Conservation (phyloP, 2,329 filamentous ascomycete species). For the Colletotrichum nymphaeae region DNA sequence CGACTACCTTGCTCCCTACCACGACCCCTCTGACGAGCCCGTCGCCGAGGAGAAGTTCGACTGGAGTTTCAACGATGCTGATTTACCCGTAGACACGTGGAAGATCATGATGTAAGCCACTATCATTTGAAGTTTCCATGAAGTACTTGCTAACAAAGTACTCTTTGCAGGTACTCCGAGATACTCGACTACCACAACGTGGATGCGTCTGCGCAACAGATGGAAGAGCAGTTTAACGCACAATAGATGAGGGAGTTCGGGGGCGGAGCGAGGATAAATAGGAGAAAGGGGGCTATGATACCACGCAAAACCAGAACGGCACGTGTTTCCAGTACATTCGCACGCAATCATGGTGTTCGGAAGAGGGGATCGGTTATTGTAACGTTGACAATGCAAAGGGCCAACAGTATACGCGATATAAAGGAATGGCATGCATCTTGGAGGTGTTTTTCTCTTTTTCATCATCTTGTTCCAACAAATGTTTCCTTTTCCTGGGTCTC, state of each 20-base stretch:
- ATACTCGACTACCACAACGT: slow-evolving; percentile 99
- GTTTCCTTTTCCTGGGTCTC: background rate
- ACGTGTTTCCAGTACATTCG: slow-evolving; percentile 37
- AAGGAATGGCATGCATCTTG: slow-evolving; percentile 35
- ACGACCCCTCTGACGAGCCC: slow-evolving; percentile 96
- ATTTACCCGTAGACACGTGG: slow-evolving; percentile 98
- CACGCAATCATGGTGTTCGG: slow-evolving; percentile 36
- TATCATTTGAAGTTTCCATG: background rate
- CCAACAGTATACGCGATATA: slow-evolving; percentile 36
- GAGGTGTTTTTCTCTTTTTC: slow-evolving; percentile 22
- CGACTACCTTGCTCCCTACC: slow-evolving; percentile 95
- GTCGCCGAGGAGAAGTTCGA: slow-evolving; percentile 98
- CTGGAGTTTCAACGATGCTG: slow-evolving; percentile 99
- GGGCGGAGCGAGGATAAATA: slow-evolving; percentile 19
- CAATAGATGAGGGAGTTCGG: slow-evolving; percentile 42
- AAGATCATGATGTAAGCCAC: slow-evolving; percentile 98
- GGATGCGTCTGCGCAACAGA: slow-evolving; percentile 60
- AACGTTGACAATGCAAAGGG: slow-evolving; percentile 35
- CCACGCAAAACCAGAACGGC: slow-evolving; percentile 36
- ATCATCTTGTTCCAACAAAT: slow-evolving; percentile 7
- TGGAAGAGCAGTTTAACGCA: slow-evolving; percentile 51
- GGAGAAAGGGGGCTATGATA: slow-evolving; percentile 35
- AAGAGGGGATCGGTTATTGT: slow-evolving; percentile 35
- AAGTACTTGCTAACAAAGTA: background rate
- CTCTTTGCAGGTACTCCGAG: slow-evolving; percentile 85